Base-by-base conservation (phyloP, 352 stramenopile species). In the Aphanomyces stellatus region DNA sequence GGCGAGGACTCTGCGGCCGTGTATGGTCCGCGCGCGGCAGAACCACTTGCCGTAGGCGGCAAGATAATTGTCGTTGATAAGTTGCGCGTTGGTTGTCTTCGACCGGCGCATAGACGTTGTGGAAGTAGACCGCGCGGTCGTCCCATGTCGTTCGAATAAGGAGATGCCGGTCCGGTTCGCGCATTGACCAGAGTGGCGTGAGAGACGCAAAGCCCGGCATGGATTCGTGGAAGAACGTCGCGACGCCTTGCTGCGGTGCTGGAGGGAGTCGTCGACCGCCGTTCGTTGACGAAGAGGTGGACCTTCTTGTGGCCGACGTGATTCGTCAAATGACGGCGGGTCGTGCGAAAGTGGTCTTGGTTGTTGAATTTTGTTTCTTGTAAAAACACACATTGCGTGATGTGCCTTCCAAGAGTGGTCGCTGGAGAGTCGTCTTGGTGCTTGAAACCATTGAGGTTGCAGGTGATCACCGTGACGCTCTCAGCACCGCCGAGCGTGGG, bases 41-140 rank as follows among this genome's bases (percentile, higher is more conserved):
- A 13, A 10, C 43, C 43, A 53, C n/a, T 53, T n/a, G 7, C 8
- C 10, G 17, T 22, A 28, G 46, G 46, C 43, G 13, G 17, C 24
- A 28, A 53, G 43, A 19, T 22, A 53, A 22, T 53, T 53, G 43
- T 53, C 43, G 43, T 53, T 6, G 8, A 53, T 53, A 13, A 53
- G 22, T 28, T 27, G 43, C 6, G 43, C n/a, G 6, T 53, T 53
- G 43, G 43, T 53, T n/a, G 13, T 5, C 40, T 3, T 17, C 41
- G 5, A 63, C 51, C 22, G 60, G 48, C n/a, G 61, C 68, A 33
- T 72, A 72, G 37, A 72, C 51, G 42, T 70, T 64, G 49, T 72
- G 60, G 17, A 64, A 13, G 56, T 64, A 64, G 5, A 64, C 56
- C 5, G 56, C 49, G 15, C 5, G 25, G 53, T 33, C 24, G 4